Conservation (phyloP, 352 stramenopile genomes). For the Phytophthora brassicae region DNA sequence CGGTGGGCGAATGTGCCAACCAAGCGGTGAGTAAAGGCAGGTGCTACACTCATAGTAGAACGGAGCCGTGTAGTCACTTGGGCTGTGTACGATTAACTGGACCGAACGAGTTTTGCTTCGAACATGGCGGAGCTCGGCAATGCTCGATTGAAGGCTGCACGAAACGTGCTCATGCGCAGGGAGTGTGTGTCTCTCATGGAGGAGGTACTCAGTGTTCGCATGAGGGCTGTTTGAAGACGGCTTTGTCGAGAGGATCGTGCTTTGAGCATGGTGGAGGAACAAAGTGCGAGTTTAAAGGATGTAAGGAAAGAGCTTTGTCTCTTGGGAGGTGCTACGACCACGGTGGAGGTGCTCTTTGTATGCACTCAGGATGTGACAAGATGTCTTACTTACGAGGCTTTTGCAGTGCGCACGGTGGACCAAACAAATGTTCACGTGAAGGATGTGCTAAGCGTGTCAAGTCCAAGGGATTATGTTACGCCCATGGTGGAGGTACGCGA, state of each 20-base stretch:
- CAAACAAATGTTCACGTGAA: conserved; percentile 37
- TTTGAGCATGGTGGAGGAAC: conserved; percentile 59
- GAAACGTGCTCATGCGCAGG: conserved; percentile 56
- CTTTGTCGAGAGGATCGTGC: conserved; percentile 47
- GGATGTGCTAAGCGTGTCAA: conserved; percentile 38
- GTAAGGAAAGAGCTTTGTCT: conserved; percentile 19
- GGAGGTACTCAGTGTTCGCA: conserved; percentile 42
- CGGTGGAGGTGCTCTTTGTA: conserved; percentile 2
- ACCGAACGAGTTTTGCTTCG: conserved; percentile 53
- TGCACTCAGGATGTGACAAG: conserved; percentile 8
- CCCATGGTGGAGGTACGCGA: conserved; percentile 34
- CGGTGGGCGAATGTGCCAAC: conserved; percentile 45
- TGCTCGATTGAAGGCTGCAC: conserved; percentile 53
- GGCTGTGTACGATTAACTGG: conserved; percentile 51
- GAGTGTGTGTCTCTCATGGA: conserved; percentile 50
- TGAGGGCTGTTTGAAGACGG: conserved; percentile 45
- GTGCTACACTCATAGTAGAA: conserved; percentile 1
- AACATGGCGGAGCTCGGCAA: conserved; percentile 53
- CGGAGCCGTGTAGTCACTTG: background rate
- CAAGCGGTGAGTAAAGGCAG: background rate
- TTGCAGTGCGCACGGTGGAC: conserved; percentile 52
- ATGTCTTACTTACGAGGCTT: conserved; percentile 32
- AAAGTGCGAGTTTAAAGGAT: conserved; percentile 41
- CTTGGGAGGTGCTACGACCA: conserved; percentile 16
- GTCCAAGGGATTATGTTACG: conserved; percentile 42